phyloP scores from a whole-genome alignment of 495 filamentous ascomycete species.

The Podospora bellae-mahoneyi region DNA sequence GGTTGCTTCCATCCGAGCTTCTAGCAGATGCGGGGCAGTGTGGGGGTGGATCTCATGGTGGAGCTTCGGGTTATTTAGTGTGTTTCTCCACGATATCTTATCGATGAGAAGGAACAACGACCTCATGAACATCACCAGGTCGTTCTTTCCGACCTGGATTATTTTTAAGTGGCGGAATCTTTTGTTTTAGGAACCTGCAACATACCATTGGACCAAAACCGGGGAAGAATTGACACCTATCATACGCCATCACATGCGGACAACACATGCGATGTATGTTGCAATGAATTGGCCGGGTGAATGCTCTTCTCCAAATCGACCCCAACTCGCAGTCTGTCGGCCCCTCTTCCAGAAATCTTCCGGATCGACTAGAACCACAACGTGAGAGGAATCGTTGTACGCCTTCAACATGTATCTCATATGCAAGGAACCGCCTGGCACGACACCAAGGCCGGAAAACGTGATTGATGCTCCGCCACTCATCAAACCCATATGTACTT shows the following conservation, averaged over 20 bases:
- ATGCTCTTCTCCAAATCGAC: slow-evolving; percentile 14
- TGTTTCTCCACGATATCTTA: background rate
- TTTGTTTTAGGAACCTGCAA: background rate
- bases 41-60: background rate
- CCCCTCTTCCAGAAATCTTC: slow-evolving; percentile 18
- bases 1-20: background rate
- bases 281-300: background rate
- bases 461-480: background rate
- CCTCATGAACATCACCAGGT: background rate
- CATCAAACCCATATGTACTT: background rate
- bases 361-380: background rate
- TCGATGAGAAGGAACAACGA: background rate
- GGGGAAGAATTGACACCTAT: background rate
- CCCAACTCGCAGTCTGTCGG: slow-evolving; percentile 6
- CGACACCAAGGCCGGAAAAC: background rate
- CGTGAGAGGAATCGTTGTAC: background rate
- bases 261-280: background rate
- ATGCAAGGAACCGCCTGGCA: background rate
- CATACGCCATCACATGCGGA: background rate
- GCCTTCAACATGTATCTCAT: background rate
- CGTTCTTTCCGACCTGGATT: background rate
- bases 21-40: background rate
- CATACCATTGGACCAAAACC: background rate
- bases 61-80: background rate
- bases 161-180: background rate